Percentiles rank a stretch among this genome's conserved stretches.
phyloP scores from a whole-genome alignment of 2,329 filamentous ascomycete species.

The Ophiostoma sp. region DNA sequence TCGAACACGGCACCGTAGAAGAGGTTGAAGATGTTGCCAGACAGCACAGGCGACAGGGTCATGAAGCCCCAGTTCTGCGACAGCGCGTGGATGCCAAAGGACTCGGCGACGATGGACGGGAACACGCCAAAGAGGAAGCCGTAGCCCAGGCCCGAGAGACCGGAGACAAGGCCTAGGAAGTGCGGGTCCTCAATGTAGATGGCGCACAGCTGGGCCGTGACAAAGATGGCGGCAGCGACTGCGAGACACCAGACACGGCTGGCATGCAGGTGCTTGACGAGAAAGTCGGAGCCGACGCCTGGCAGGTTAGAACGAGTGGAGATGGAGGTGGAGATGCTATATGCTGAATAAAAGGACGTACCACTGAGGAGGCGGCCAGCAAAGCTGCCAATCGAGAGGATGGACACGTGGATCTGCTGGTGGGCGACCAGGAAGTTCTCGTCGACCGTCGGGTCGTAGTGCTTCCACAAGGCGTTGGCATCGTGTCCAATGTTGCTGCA shows the following conservation, averaged over 20 bases:
- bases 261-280: conserved; percentile 73
- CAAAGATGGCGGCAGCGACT: conserved; percentile 70
- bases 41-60: conserved; percentile 81
- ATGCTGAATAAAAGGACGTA: neutral
- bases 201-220: conserved; percentile 70
- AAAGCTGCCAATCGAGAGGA: conserved; percentile 86
- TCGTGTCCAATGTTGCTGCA: conserved; percentile 88
- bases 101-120: conserved; percentile 81
- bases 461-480: conserved; percentile 79
- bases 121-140: conserved; percentile 92
- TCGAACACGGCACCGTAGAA: conserved; percentile 85
- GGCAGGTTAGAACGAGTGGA: neutral
- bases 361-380: conserved; percentile 68
- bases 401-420: conserved; percentile 89
- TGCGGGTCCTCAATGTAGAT: conserved; percentile 71
- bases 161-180: conserved; percentile 69
- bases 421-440: conserved; percentile 70
- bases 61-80: conserved; percentile 96
- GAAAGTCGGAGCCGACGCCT: conserved; percentile 79
- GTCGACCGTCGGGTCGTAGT: conserved; percentile 68
- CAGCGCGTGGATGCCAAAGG: conserved; percentile 82
- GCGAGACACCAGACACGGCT: conserved; percentile 90
- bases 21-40: conserved; percentile 87
- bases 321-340: neutral
- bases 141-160: conserved; percentile 81